Conservation (phyloP, 2,329 filamentous ascomycete species). For the Diaporthe sp. region DNA sequence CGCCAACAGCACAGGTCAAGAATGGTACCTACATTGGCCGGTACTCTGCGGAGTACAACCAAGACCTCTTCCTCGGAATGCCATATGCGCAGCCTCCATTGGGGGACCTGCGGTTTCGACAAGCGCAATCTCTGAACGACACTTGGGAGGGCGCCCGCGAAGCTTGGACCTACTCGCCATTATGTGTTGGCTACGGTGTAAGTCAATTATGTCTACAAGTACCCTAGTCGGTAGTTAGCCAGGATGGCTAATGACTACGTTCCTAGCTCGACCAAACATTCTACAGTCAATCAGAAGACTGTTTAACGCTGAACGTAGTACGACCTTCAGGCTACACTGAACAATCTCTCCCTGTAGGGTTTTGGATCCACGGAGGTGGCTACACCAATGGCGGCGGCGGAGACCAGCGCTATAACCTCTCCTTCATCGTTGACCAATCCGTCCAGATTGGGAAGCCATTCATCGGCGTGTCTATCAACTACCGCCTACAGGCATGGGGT, state of each 20-base stretch:
- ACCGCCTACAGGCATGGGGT: conserved; percentile 59
- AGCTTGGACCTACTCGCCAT: conserved; percentile 60
- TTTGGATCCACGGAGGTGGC: conserved; percentile 62
- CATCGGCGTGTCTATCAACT: conserved; percentile 64
- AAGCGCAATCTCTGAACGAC: conserved; percentile 51
- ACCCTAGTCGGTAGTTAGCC: not conserved
- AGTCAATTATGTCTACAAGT: conserved; percentile 40
- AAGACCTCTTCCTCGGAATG: conserved; percentile 68
- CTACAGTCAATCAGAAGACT: conserved; percentile 63
- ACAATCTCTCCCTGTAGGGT: conserved; percentile 44
- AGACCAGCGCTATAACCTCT: conserved; percentile 69
- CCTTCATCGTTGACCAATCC: conserved; percentile 64
- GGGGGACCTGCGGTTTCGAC: conserved; percentile 54
- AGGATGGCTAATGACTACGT: not conserved
- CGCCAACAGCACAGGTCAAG: conserved; percentile 31
- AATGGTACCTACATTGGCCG: conserved; percentile 56
- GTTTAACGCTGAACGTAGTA: conserved; percentile 73
- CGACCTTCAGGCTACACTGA: conserved; percentile 62
- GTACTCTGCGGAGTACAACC: conserved; percentile 52
- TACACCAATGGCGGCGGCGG: conserved; percentile 48
- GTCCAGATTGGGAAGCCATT: conserved; percentile 48
- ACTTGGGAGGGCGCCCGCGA: conserved; percentile 57
- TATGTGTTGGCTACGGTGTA: conserved; percentile 65
- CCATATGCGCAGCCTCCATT: conserved; percentile 64
- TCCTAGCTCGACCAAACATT: conserved; percentile 33